Base-by-base conservation (phyloP, 345 rosid species). In the Gossypium anomalum region DNA sequence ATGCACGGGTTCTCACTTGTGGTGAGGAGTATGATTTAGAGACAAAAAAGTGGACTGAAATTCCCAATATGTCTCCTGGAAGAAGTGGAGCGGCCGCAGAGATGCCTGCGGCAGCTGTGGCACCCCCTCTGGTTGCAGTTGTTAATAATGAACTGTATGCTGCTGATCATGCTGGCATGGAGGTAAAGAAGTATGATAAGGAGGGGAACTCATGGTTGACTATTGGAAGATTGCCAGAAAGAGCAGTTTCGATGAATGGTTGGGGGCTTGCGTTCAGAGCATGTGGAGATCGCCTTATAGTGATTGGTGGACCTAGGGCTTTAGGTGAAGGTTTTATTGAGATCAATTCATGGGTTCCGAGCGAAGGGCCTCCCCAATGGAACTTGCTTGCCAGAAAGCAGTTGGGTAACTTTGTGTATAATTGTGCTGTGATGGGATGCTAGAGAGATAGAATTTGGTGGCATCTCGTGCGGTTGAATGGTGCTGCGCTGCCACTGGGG, bases 181-280 rank as follows among this genome's bases (percentile, higher is more conserved):
- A 88, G 81, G 90, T 94, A 49, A 84, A 87, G 79, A 88, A 87
- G 76, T 94, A 94, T 70, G 87, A 92, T 15, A 92, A 94, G 82
- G 84, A 70, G 79, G 67, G 67, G 1, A 88, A 78, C 76, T 71
- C n/a, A 11, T 94, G 98, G 98, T 23, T 77, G 51, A 82, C 88
- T 0, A 80, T 94, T 27, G 98, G 98, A 47, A 79, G 87, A 47
- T 80, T 94, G 87, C 98, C 98, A 56, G 97, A 89, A 69, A 85
- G 93, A 53, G 93, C 92, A 22, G 89, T 80, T 78, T 92, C 97
- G 13, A 88, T 92, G 86, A 89, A 94, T 57, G 98, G 98, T 23
- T 94, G 98, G 98, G 98, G 98, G 19, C 87, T 94, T 49, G 98
- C 98, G 10, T 94, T 94, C 69, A 84, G 97, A 87, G 96, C 97